Evolutionary conservation across 345 rosid genomes (phyloP).

Genomic region (Excoecaria agallocha): DNA sequence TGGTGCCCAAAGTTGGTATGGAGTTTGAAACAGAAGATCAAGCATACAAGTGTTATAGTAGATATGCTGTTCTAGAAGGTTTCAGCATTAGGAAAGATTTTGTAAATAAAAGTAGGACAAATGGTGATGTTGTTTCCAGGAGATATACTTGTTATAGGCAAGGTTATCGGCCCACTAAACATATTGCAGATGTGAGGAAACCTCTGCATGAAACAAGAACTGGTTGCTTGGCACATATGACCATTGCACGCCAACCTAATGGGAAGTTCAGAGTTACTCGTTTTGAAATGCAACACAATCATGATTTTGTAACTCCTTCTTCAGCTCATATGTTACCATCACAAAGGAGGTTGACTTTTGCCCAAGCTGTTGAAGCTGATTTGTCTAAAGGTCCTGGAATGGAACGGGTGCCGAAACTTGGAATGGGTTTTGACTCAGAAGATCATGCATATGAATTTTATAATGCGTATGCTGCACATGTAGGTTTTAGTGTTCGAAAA

Average conservation of each 20-base stretch:
- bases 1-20: slow-evolving; percentile 29
- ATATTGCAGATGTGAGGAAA: slow-evolving; percentile 27
- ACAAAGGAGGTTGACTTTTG: slow-evolving; percentile 34
- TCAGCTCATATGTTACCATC: slow-evolving; percentile 35
- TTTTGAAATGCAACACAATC: slow-evolving; percentile 37
- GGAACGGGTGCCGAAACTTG: slow-evolving; percentile 36
- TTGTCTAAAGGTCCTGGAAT: slow-evolving; percentile 21
- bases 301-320: slow-evolving; percentile 30
- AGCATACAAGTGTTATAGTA: slow-evolving; percentile 31
- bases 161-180: slow-evolving; percentile 30
- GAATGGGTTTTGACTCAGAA: slow-evolving; percentile 39
- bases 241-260: slow-evolving; percentile 34
- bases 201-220: slow-evolving; percentile 35
- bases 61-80: slow-evolving; percentile 36
- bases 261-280: slow-evolving; percentile 36
- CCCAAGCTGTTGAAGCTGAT: slow-evolving; percentile 38
- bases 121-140: slow-evolving; percentile 34
- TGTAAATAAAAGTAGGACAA: slow-evolving; percentile 36
- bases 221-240: slow-evolving; percentile 46
- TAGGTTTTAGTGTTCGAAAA: slow-evolving; percentile 42
- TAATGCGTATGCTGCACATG: slow-evolving; percentile 34
- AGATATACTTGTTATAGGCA: slow-evolving; percentile 38
- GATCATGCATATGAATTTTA: slow-evolving; percentile 41
- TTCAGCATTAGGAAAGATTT: slow-evolving; percentile 40
- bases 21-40: slow-evolving; percentile 41